phyloP scores from a whole-genome alignment of 129 eudicot genomes.

The Glebionis coronaria region DNA sequence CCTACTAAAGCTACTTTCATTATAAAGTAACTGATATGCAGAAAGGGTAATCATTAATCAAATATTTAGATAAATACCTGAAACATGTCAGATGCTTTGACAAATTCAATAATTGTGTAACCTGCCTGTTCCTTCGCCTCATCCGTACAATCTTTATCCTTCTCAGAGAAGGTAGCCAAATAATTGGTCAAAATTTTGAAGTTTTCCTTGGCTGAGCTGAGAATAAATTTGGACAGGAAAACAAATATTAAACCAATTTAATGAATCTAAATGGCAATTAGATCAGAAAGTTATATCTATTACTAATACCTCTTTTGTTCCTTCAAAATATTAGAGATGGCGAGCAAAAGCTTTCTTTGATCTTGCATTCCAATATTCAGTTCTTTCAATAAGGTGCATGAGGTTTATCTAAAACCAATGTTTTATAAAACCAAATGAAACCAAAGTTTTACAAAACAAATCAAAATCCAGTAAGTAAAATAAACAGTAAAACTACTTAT shows the following conservation, averaged over 20 bases:
- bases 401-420: too few relatives aligned
- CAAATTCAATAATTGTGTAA: slow-evolving; percentile 64
- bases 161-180: slow-evolving; percentile 72
- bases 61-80: not conserved
- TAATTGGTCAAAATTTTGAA: slow-evolving; percentile 64
- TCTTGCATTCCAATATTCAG: slow-evolving; percentile 83
- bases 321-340: slow-evolving; percentile 69
- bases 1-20: too few relatives aligned
- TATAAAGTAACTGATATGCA: too few relatives aligned
- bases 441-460: too few relatives aligned
- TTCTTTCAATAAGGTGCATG: slow-evolving; percentile 67
- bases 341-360: slow-evolving; percentile 65
- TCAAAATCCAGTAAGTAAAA: too few relatives aligned
- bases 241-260: not conserved
- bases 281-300: too few relatives aligned
- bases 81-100: slow-evolving; percentile 69
- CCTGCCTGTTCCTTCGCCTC: slow-evolving; percentile 88
- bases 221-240: slow-evolving; percentile 16
- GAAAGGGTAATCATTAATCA: too few relatives aligned
- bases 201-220: slow-evolving; percentile 77
- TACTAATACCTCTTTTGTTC: too few relatives aligned
- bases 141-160: slow-evolving; percentile 44
- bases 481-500: too few relatives aligned
- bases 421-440: too few relatives aligned
- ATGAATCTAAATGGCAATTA: too few relatives aligned